Conservation (phyloP, 176 grass and related monocot genomes). For the Triticum dicoccoides region DNA sequence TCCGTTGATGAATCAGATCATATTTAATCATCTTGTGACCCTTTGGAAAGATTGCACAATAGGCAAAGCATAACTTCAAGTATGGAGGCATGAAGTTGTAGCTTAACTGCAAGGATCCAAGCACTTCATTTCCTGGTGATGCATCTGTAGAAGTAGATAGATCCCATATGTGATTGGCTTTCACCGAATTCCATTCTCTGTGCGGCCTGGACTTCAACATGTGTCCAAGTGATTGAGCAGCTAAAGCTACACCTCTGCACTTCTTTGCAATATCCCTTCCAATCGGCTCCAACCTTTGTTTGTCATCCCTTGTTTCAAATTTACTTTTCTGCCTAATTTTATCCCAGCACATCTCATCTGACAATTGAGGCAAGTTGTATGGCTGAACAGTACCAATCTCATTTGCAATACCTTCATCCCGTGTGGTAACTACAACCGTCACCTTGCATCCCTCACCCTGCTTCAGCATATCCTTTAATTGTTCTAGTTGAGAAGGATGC, state of each 20-base stretch:
- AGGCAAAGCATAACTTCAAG: slow-evolving; percentile 24
- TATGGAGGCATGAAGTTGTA: background rate
- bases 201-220: background rate
- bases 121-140: background rate
- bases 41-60: slow-evolving; percentile 25
- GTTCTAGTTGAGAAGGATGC: no score
- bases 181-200: background rate
- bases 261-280: background rate
- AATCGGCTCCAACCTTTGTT: no score
- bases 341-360: no score
- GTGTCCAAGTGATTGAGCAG: slow-evolving; percentile 20
- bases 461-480: no score
- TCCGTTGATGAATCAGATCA: slow-evolving; percentile 31
- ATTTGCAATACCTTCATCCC: no score
- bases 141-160: no score
- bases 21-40: background rate
- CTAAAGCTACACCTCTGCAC: slow-evolving; percentile 7
- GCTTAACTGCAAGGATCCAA: background rate
- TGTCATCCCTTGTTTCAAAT: no score
- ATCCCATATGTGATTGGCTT: background rate
- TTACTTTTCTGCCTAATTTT: no score
- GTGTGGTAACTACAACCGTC: no score
- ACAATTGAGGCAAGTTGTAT: no score
- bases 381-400: no score
- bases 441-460: no score